Base-by-base conservation (phyloP, 2,329 filamentous ascomycete species). In the Fusarium anthophilum region DNA sequence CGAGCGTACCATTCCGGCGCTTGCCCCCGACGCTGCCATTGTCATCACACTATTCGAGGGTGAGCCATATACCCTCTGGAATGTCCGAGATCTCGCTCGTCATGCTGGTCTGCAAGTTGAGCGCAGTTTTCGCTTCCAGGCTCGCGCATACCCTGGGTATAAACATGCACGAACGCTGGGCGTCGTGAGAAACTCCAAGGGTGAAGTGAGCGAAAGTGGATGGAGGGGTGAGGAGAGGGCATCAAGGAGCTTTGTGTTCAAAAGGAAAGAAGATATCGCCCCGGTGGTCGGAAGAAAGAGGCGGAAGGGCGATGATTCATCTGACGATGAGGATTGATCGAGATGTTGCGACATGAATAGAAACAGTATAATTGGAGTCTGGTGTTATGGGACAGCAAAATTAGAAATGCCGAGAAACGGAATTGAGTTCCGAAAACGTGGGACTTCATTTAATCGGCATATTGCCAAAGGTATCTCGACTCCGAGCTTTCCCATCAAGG, bases 51-150 rank as follows among this genome's bases (percentile, higher is more conserved):
- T 98, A 15, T 99, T 99, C 81, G 96, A 98, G 82, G 93, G 93
- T 66, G 93, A 97, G 82, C 96, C 96, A 1, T 99, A 99, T 81
- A 96, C 94, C 5, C 88, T 98, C 2, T 99, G 96, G 96, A 98
- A 98, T 84, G 88, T 98, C 32, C 90, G 92, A 41, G 96, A 98
- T 84, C 86, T 99, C 35, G 96, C 90, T 5, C 88, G 96, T 12
- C 94, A 98, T 81, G 87, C 87, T 9, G 93, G 93, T 10, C 84
- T 96, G 57, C 88, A 89, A 78, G 92, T 95, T 41, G 86, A 91
- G 76, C 85, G 88, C 77, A 94, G 92, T 81, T 95, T 93, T 80
- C 84, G 83, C 65, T 96, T 96, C 79, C 87, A 90, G 71, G 87
- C 90, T 10, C 83, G 78, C 22, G 89, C 87, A 30, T 96, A 96